Conservation (phyloP, 1,139 yeast genomes). For the Hemisphaericaspora lyxosophila region DNA sequence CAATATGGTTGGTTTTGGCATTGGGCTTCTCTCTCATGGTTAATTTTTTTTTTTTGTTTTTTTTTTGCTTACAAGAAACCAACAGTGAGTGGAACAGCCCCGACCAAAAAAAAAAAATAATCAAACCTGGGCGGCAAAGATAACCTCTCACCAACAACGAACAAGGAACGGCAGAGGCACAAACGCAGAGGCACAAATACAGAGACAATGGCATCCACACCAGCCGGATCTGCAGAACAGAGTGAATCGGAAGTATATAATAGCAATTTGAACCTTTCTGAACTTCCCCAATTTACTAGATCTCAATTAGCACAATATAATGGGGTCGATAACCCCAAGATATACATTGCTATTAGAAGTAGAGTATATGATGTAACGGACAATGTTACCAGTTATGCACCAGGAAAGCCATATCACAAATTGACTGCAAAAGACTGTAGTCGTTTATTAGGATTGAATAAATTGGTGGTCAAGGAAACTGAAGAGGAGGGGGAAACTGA, state of each 20-base stretch:
- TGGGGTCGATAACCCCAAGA: constrained; percentile 32
- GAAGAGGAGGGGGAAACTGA: constrained; percentile 6
- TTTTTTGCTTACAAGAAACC: no score
- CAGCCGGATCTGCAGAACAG: constrained; percentile 19
- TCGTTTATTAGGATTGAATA: constrained; percentile 56
- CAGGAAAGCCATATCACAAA: constrained; percentile 69
- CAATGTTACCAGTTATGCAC: constrained; percentile 69
- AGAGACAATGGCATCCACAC: not conserved
- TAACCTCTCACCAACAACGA: no score
- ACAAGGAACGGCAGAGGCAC: no score
- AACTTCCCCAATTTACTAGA: constrained; percentile 37
- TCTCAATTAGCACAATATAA: constrained; percentile 34
- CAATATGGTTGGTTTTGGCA: no score
- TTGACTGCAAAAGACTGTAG: constrained; percentile 80
- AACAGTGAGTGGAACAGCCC: no score
- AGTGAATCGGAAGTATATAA: constrained; percentile 24
- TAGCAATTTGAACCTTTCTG: constrained; percentile 20
- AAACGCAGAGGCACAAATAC: no score
- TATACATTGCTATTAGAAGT: constrained; percentile 76
- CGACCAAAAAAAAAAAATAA: no score
- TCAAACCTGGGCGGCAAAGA: no score
- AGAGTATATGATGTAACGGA: constrained; percentile 72
- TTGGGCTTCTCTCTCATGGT: no score
- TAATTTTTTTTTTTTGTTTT: no score
- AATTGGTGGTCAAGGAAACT: constrained; percentile 25